Evolutionary conservation across 2,329 filamentous ascomycete genomes (phyloP).

Genomic region (Didymella exigua): DNA sequence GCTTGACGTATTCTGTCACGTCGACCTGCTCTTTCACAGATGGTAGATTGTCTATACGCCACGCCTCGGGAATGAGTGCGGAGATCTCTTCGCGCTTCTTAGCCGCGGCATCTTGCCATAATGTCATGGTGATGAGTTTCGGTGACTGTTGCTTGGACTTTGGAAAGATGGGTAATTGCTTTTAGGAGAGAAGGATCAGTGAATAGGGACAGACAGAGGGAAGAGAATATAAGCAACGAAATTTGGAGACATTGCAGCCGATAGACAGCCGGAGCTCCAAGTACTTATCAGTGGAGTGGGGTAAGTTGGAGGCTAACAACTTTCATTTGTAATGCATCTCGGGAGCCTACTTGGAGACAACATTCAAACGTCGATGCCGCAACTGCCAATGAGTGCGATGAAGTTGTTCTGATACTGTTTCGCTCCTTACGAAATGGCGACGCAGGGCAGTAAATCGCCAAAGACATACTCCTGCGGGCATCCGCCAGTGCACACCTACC

Average conservation of each 20-base stretch:
- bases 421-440: too few species aligned
- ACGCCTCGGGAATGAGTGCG: slow-evolving; percentile 62
- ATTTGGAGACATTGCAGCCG: slow-evolving; percentile 1
- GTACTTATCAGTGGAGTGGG: slow-evolving; percentile 4
- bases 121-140: slow-evolving; percentile 41
- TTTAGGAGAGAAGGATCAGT: neutral
- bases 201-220: neutral
- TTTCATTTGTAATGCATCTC: neutral
- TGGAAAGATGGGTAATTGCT: too few species aligned
- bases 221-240: neutral
- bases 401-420: neutral
- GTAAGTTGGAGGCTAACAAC: slow-evolving; percentile 13
- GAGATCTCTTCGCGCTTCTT: slow-evolving; percentile 62
- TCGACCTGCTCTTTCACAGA: slow-evolving; percentile 58
- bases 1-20: slow-evolving; percentile 57
- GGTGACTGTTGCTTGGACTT: neutral
- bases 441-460: neutral
- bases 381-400: neutral
- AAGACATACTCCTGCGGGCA: neutral
- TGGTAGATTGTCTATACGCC: slow-evolving; percentile 58
- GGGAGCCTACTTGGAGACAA: neutral
- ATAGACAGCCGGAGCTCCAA: neutral
- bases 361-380: neutral
- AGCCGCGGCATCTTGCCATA: slow-evolving; percentile 58
- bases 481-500: neutral